phyloP scores from a whole-genome alignment of 306 rosid genomes.

The Leucaena leucocephala region DNA sequence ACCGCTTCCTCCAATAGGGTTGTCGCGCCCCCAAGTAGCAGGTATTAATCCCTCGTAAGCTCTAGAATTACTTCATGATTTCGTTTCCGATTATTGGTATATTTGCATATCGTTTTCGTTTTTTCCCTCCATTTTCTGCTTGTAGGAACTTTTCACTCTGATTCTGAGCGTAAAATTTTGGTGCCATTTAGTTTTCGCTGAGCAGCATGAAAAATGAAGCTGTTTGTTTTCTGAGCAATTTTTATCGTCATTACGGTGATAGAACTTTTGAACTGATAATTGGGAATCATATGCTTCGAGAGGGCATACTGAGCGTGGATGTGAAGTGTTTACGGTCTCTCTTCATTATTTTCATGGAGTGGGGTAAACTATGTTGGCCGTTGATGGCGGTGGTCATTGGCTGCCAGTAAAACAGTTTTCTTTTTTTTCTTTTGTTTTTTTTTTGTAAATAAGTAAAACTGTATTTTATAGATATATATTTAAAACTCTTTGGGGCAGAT shows the following conservation, averaged over 20 bases:
- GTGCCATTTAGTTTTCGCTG: neutral
- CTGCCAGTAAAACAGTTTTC: neutral
- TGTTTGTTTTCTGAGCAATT: neutral
- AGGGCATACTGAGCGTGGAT: neutral
- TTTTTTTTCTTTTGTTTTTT: too few relatives aligned
- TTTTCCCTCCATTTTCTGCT: neutral
- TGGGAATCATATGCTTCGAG: neutral
- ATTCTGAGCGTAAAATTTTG: neutral
- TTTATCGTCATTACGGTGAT: neutral
- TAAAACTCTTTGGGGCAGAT: neutral
- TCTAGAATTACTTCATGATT: neutral
- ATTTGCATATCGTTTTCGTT: neutral
- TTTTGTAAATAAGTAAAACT: neutral
- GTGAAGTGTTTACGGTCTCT: neutral
- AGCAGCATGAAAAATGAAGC: neutral
- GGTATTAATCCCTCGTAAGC: constrained; percentile 40
- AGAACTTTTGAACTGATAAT: neutral
- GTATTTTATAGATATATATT: neutral
- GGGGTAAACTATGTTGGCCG: neutral
- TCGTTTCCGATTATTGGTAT: neutral
- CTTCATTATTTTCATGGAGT: neutral
- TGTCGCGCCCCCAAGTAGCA: constrained; percentile 36
- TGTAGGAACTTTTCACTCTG: neutral
- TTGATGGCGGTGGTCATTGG: neutral
- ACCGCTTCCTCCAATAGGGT: constrained; percentile 6